A percentile compares a stretch with the other conserved stretches of the same genome.
Conservation (phyloP, 148 eudicot genomes). For the Euryodendron excelsum region DNA sequence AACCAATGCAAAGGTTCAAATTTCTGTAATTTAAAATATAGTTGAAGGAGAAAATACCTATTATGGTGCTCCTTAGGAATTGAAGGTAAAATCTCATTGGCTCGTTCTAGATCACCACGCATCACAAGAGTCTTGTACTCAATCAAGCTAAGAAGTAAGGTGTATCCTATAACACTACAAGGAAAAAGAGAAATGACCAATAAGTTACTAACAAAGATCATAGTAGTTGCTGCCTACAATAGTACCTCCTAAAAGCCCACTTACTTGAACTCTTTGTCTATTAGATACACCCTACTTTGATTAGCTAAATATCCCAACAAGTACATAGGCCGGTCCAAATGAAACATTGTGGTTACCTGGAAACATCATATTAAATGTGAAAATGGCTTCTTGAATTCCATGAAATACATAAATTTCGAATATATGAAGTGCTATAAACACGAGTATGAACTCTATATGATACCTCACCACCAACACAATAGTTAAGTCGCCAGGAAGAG, state of each 20-base stretch:
- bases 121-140: conserved; percentile 98
- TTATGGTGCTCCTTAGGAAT: conserved; percentile 98
- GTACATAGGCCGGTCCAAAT: conserved; percentile 99
- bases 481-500: conserved; percentile 95
- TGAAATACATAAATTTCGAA: neutral
- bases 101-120: conserved; percentile 95
- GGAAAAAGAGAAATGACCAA: conserved; percentile 11
- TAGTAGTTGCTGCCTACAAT: conserved; percentile 5
- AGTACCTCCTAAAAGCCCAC: conserved; percentile 22
- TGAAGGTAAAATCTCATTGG: conserved; percentile 75
- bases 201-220: conserved; percentile 5
- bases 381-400: neutral
- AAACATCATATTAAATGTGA: conserved; percentile 11
- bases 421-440: neutral
- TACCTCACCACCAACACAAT: conserved; percentile 99
- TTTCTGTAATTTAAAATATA: neutral
- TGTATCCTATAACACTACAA: conserved; percentile 90
- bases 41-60: conserved; percentile 45
- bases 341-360: conserved; percentile 99
- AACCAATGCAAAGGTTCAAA: neutral
- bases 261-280: conserved; percentile 98
- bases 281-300: conserved; percentile 92
- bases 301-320: conserved; percentile 94
- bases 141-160: conserved; percentile 83
- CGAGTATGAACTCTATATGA: neutral